Conservation (phyloP, 345 rosid species). For the Combretum micranthum region DNA sequence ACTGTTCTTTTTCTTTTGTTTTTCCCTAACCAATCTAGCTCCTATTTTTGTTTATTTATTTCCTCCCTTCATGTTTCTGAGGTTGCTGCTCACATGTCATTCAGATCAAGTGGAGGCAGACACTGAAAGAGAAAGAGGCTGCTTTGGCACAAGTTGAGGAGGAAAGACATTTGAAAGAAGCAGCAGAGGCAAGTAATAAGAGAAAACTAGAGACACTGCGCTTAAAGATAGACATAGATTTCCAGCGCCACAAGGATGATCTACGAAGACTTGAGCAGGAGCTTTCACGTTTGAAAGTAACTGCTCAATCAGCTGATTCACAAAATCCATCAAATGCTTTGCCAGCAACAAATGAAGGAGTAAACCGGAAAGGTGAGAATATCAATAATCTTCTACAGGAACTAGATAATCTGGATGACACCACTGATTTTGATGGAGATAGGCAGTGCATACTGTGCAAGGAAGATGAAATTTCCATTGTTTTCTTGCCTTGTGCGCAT, state of each 20-base stretch:
- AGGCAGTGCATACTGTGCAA: conserved; percentile 17
- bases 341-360: conserved; percentile 1
- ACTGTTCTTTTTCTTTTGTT: too few relatives aligned
- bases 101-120: conserved; percentile 19
- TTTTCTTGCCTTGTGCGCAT: conserved; percentile 25
- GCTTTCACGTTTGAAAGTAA: conserved; percentile 9
- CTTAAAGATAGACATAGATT: conserved; percentile 20
- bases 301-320: conserved; percentile 2
- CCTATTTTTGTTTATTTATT: background rate
- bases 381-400: conserved; percentile 8
- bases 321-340: conserved; percentile 1
- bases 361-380: conserved; percentile 7
- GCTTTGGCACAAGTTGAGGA: conserved; percentile 16
- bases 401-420: conserved; percentile 10
- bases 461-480: conserved; percentile 17
- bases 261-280: conserved; percentile 22
- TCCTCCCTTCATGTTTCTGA: too few relatives aligned
- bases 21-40: background rate
- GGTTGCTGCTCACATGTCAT: too few relatives aligned
- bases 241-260: conserved; percentile 20
- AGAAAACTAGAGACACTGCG: conserved; percentile 16
- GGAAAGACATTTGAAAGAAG: conserved; percentile 17
- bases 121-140: conserved; percentile 10
- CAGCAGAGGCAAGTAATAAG: conserved; percentile 13
- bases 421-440: conserved; percentile 9